phyloP scores from a whole-genome alignment of 2,329 filamentous ascomycete genomes.

The Rachicladosporium sp. region DNA sequence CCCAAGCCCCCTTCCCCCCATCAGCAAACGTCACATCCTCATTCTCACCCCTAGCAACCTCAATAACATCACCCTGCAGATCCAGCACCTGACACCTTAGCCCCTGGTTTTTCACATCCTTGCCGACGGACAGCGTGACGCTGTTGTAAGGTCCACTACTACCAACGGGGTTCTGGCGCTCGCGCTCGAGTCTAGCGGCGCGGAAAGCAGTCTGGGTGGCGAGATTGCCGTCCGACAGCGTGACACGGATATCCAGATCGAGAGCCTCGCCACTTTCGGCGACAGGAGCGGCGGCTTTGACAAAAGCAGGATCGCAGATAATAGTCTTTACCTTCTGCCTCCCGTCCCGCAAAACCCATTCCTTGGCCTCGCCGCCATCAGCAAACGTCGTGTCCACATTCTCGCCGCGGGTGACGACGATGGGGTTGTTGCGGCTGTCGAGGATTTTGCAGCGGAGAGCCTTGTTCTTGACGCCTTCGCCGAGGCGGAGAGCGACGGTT shows the following conservation, averaged over 20 bases:
- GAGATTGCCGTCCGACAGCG: conserved; percentile 8
- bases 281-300: background rate
- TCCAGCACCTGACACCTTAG: conserved; percentile 9
- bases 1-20: conserved; percentile 4
- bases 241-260: conserved; percentile 4
- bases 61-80: conserved; percentile 2
- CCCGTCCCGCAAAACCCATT: conserved; percentile 8
- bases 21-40: conserved; percentile 8
- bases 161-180: conserved; percentile 3
- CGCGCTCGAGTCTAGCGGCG: conserved; percentile 1
- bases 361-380: conserved; percentile 5
- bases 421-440: conserved; percentile 5
- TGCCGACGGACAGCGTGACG: conserved; percentile 4
- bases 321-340: conserved; percentile 3
- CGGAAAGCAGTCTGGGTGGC: conserved; percentile 6
- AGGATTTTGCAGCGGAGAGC: conserved; percentile 9
- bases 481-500: conserved; percentile 7
- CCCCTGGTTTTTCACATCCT: conserved; percentile 5
- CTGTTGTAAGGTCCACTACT: conserved; percentile 6
- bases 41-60: conserved; percentile 5
- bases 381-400: conserved; percentile 7
- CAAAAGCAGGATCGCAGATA: conserved; percentile 8
- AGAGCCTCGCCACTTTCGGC: background rate
- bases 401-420: conserved; percentile 6
- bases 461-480: conserved; percentile 4